Evolutionary conservation across 768 basidiomycete genomes (phyloP), one percentile per base, ranked within the genome.

Genomic region (Amanita muscaria): DNA sequence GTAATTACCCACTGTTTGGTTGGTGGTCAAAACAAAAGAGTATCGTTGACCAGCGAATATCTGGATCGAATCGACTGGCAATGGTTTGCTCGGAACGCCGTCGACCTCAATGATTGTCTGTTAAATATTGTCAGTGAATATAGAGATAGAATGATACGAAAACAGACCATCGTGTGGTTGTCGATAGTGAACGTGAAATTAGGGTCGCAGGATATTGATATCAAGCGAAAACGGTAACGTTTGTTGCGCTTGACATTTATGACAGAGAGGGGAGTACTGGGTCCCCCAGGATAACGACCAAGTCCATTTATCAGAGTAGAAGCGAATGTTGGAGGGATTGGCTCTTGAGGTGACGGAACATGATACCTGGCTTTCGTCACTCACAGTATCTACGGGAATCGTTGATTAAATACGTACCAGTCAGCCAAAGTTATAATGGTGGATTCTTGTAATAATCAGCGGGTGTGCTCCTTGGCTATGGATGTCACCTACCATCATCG

Each of bases 211-310:
- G 77, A 72, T 7, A 70, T 65, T 8, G 65, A 61, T 24, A 80
- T 48, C 2, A 82, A 27, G 3, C 79, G 69, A 59, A 80, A 73
- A 12, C 79, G 70, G 50, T 79, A 80, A 4, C 74, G 64, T 33
- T 56, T 57, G 10, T 66, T 65, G 0, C 41, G 47, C 3, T 53
- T 35, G 18, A 80, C 74, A 27, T 62, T 61, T 47, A 80, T 57
- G 3, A 77, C 65, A 0, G 77, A 51, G 19, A 78, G 61, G 1
- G 62, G 53, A 2, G 59, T 52, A 2, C 46, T 19, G 5, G 74
- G 69, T 3, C 74, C 74, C 4, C 62, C 67, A 5, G 49, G 4
- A 51, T 65, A 70, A 30, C 76, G 70, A 16, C 77, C 76, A 12
- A 53, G 53, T 0, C 76, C 76, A 33, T 79, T 79, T 36, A 80